These are phyloP conservation scores for Amanita exitialis DNA, from an alignment of 768 basidiomycete species.

Conservation along the genomic window DNA sequence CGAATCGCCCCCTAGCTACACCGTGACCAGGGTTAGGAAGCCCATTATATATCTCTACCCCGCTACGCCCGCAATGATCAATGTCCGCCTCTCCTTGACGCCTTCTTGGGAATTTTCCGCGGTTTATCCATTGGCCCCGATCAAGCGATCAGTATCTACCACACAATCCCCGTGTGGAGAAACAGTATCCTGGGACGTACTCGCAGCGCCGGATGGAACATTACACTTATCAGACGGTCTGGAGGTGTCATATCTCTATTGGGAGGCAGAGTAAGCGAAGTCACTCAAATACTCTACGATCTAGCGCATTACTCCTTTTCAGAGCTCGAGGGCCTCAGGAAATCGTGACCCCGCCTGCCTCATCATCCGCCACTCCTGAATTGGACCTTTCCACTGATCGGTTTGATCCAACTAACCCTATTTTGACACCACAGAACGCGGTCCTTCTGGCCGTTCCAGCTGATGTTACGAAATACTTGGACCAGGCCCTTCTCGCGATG, in stretches of 20 bases:
- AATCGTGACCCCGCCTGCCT: neutral
- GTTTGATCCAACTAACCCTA: neutral
- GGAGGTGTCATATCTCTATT: neutral
- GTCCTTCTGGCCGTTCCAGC: neutral
- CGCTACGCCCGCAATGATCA: neutral
- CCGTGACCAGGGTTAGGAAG: neutral
- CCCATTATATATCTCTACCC: neutral
- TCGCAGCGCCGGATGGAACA: neutral
- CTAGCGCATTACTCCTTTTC: neutral
- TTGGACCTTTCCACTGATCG: neutral
- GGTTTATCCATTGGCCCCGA: neutral
- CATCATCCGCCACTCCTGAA: neutral
- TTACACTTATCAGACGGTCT: neutral
- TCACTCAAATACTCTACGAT: neutral
- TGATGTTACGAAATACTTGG: constrained; percentile 23
- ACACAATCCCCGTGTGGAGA: neutral
- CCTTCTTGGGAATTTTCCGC: neutral
- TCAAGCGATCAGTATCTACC: neutral
- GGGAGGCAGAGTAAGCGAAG: neutral
- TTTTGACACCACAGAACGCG: neutral
- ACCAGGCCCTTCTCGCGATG: constrained; percentile 20
- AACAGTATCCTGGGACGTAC: neutral
- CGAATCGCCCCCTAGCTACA: neutral
- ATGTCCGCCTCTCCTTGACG: neutral
- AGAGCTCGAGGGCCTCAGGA: neutral